Evolutionary conservation across 768 basidiomycete species (phyloP).

Genomic region (Termitomyces sp.): DNA sequence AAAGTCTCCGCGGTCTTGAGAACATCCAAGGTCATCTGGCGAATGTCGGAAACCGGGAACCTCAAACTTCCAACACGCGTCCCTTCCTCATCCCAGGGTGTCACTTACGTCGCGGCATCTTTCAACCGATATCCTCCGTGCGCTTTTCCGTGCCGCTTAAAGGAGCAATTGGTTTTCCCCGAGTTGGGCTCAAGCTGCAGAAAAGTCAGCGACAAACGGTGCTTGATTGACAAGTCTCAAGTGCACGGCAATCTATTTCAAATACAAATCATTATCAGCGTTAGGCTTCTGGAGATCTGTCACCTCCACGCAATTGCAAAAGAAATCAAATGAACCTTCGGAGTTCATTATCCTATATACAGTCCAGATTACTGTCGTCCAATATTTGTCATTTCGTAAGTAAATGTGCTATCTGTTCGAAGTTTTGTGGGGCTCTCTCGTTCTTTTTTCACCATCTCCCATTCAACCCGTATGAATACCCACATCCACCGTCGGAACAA

Average conservation of each 20-base stretch:
- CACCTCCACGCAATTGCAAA: not conserved
- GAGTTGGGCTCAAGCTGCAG: not conserved
- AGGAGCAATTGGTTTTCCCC: conserved; percentile 2
- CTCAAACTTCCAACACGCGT: conserved; percentile 8
- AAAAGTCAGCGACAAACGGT: not conserved
- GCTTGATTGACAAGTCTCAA: not conserved
- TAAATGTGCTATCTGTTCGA: conserved; percentile 23
- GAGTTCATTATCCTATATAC: conserved; percentile 8
- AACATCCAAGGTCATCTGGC: conserved; percentile 3
- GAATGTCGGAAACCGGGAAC: conserved; percentile 2
- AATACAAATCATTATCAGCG: conserved; percentile 5
- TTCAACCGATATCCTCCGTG: conserved; percentile 7
- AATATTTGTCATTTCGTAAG: conserved; percentile 34
- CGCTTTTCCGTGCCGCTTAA: not conserved
- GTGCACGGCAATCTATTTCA: not conserved
- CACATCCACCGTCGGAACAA: conserved; percentile 92
- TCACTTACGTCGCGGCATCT: not conserved
- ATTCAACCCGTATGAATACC: conserved; percentile 96
- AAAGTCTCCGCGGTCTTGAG: not conserved
- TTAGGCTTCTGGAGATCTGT: not conserved
- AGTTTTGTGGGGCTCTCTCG: conserved; percentile 22
- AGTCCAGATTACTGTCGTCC: conserved; percentile 10
- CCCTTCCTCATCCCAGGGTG: conserved; percentile 1
- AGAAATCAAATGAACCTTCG: not conserved
- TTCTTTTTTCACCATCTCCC: conserved; percentile 76